Conservation (phyloP, 139 green algal genomes). For the Zygnema cylindricum region DNA sequence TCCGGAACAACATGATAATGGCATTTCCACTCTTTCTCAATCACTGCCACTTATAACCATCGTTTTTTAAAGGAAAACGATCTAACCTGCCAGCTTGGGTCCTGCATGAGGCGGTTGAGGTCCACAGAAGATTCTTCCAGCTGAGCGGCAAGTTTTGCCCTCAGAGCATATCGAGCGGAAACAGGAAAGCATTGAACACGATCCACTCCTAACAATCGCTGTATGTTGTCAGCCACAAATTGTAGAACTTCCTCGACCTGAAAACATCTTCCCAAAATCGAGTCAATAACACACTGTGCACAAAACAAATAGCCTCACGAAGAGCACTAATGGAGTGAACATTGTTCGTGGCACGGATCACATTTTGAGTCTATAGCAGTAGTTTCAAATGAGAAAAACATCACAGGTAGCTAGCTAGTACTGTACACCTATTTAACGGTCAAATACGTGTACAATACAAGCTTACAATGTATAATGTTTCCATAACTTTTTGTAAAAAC, state of each 20-base stretch:
- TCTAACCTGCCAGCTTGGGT: slow-evolving; percentile 27
- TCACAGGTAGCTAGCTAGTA: no score
- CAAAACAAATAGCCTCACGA: no score
- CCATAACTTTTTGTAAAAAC: no score
- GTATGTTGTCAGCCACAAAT: slow-evolving; percentile 84
- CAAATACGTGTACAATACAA: no score
- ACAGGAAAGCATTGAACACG: slow-evolving; percentile 74
- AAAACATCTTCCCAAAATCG: no score
- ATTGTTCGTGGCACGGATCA: no score
- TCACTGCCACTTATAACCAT: background rate
- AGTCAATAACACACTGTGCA: no score
- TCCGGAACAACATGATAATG: background rate
- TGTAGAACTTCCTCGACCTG: slow-evolving; percentile 69
- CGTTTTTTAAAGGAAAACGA: background rate
- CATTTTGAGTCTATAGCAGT: no score
- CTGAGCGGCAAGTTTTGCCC: slow-evolving; percentile 70
- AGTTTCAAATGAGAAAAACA: no score
- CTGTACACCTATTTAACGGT: no score
- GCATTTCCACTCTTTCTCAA: background rate
- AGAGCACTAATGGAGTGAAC: no score
- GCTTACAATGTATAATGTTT: no score
- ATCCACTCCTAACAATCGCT: slow-evolving; percentile 70
- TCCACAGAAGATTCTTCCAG: background rate
- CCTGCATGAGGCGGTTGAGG: slow-evolving; percentile 8
- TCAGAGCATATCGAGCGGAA: slow-evolving; percentile 66